Evolutionary conservation across 2,329 filamentous ascomycete species (phyloP).

Genomic region (Aspergillus piperis): DNA sequence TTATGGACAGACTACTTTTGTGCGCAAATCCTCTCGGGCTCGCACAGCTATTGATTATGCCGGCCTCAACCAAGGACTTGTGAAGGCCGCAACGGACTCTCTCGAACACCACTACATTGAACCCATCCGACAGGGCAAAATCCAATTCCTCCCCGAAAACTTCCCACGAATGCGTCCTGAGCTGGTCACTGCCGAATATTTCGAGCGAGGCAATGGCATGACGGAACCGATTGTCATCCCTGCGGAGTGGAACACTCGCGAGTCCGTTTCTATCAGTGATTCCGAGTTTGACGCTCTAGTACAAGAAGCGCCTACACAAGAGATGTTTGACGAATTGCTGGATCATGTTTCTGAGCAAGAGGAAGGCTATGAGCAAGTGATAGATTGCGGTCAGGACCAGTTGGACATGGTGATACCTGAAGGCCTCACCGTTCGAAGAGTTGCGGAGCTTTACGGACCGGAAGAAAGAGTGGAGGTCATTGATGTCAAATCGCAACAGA

Average conservation of each 20-base stretch:
- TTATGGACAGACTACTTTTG: constrained; percentile 65
- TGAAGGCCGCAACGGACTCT: constrained; percentile 65
- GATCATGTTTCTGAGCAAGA: constrained; percentile 33
- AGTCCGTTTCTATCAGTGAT: constrained; percentile 36
- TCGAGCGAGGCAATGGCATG: constrained; percentile 65
- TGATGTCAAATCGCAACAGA: constrained; percentile 69
- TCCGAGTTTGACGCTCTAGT: constrained; percentile 32
- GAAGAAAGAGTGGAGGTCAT: constrained; percentile 67
- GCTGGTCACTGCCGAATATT: constrained; percentile 62
- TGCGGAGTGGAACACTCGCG: constrained; percentile 59
- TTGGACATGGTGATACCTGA: constrained; percentile 69
- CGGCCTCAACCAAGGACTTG: constrained; percentile 65
- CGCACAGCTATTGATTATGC: constrained; percentile 69
- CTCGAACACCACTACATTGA: constrained; percentile 69
- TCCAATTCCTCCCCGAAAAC: constrained; percentile 61
- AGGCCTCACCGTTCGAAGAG: constrained; percentile 63
- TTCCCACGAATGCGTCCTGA: constrained; percentile 67
- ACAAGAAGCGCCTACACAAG: constrained; percentile 38
- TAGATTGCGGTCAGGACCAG: constrained; percentile 64
- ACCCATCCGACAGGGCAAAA: constrained; percentile 65
- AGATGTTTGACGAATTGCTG: constrained; percentile 44
- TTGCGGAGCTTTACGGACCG: constrained; percentile 64
- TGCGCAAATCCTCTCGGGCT: constrained; percentile 66
- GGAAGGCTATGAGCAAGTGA: constrained; percentile 43
- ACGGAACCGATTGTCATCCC: constrained; percentile 68